Percentiles rank a stretch among this genome's conserved stretches.
phyloP scores from a whole-genome alignment of 768 basidiomycete genomes.

The Roridomyces roridus region DNA sequence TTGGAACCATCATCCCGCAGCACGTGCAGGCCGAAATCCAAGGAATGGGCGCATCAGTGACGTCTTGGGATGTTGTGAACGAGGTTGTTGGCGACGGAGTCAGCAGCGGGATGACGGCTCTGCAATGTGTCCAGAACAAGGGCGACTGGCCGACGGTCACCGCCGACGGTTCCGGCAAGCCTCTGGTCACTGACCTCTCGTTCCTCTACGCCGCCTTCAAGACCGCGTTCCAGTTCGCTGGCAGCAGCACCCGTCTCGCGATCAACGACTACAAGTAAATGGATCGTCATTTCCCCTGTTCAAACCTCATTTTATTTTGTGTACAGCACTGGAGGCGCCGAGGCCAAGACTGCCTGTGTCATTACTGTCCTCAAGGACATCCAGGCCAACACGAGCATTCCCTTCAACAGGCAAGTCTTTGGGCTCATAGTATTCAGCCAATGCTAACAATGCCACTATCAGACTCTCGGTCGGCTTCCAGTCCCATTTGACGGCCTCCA shows the following conservation, averaged over 20 bases:
- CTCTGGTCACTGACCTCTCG: slow-evolving; percentile 17
- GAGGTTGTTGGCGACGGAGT: slow-evolving; percentile 19
- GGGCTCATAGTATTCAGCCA: neutral
- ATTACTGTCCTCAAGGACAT: slow-evolving; percentile 14
- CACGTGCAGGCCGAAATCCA: slow-evolving; percentile 20
- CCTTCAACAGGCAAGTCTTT: slow-evolving; percentile 5
- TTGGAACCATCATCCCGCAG: slow-evolving; percentile 20
- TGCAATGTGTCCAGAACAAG: slow-evolving; percentile 23
- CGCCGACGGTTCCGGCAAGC: slow-evolving; percentile 13
- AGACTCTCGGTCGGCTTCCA: slow-evolving; percentile 22
- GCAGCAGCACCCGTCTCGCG: slow-evolving; percentile 18
- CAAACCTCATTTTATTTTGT: neutral
- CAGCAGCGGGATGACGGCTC: slow-evolving; percentile 15
- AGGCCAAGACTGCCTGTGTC: slow-evolving; percentile 19
- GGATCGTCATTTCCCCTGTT: neutral
- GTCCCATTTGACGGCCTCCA: slow-evolving; percentile 13
- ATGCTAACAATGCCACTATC: neutral
- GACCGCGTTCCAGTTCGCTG: slow-evolving; percentile 15
- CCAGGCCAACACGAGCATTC: slow-evolving; percentile 13
- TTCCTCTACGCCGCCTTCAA: slow-evolving; percentile 21
- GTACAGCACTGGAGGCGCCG: slow-evolving; percentile 16
- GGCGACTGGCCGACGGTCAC: slow-evolving; percentile 23
- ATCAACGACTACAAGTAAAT: slow-evolving; percentile 19
- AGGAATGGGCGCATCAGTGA: slow-evolving; percentile 11
- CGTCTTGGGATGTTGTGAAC: slow-evolving; percentile 22